phyloP scores from a whole-genome alignment of 2,329 filamentous ascomycete species.

The Fusarium drepaniforme region DNA sequence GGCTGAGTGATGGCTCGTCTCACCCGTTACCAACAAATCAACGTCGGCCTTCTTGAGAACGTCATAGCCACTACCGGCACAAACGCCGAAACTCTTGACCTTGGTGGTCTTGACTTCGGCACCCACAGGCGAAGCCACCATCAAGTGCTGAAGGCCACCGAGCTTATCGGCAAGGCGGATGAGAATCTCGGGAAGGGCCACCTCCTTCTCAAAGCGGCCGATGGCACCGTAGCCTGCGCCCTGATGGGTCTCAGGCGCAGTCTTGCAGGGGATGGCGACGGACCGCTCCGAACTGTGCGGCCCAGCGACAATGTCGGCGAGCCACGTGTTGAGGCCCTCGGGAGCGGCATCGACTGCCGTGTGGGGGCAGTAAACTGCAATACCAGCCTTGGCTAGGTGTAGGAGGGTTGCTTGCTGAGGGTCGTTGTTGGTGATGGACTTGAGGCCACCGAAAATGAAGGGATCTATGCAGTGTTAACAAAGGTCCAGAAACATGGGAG shows the following conservation, averaged over 20 bases:
- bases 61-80: slow-evolving; percentile 87
- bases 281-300: slow-evolving; percentile 52
- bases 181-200: slow-evolving; percentile 59
- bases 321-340: slow-evolving; percentile 92
- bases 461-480: slow-evolving; percentile 71
- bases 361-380: slow-evolving; percentile 96
- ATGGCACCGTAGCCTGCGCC: slow-evolving; percentile 66
- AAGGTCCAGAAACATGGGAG: not conserved
- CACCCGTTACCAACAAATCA: slow-evolving; percentile 89
- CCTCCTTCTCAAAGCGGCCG: slow-evolving; percentile 55
- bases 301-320: slow-evolving; percentile 85
- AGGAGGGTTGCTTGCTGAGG: slow-evolving; percentile 90
- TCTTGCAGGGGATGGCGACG: slow-evolving; percentile 59
- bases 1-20: slow-evolving; percentile 93
- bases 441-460: slow-evolving; percentile 94
- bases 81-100: slow-evolving; percentile 83
- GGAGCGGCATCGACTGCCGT: slow-evolving; percentile 92
- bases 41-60: slow-evolving; percentile 78
- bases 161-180: slow-evolving; percentile 73
- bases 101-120: slow-evolving; percentile 49
- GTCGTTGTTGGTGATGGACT: slow-evolving; percentile 86
- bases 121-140: slow-evolving; percentile 66
- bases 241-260: slow-evolving; percentile 57
- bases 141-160: slow-evolving; percentile 70
- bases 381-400: slow-evolving; percentile 83